Percentiles rank a stretch among this genome's conserved stretches.
These are phyloP conservation scores for Pleurotus platypus DNA, from an alignment of 768 basidiomycete genomes.

Conservation along the genomic window DNA sequence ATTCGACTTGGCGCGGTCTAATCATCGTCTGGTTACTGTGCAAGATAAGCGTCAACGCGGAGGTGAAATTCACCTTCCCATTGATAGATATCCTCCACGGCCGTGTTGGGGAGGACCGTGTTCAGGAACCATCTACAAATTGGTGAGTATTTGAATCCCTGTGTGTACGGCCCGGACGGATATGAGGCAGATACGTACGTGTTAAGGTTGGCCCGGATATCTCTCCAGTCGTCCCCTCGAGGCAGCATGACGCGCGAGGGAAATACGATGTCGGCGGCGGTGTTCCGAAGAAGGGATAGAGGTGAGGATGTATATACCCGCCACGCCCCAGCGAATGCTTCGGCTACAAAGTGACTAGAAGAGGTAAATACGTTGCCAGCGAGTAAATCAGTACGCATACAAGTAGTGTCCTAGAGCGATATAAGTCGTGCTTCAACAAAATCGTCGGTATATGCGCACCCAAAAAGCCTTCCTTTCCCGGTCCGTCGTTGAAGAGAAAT, in stretches of 20 bases:
- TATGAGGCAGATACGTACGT: not conserved
- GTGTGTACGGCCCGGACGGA: no score
- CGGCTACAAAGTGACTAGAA: conserved; percentile 6
- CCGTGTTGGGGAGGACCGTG: conserved; percentile 3
- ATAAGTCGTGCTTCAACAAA: not conserved
- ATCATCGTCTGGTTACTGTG: not conserved
- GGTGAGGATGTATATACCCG: conserved; percentile 2
- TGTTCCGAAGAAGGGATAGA: not conserved
- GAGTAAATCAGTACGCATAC: not conserved
- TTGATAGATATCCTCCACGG: conserved; percentile 2
- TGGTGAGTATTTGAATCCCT: not conserved
- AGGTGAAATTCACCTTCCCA: conserved; percentile 2
- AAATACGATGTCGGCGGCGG: not conserved
- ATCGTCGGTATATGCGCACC: not conserved
- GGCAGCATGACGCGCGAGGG: not conserved
- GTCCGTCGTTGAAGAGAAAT: conserved; percentile 7
- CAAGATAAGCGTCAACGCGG: not conserved
- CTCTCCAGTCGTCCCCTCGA: conserved; percentile 5
- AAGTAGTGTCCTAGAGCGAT: not conserved
- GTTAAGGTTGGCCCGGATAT: not conserved
- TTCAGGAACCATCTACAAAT: conserved; percentile 5
- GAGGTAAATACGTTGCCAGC: not conserved
- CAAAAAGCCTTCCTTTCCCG: not conserved
- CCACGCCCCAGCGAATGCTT: conserved; percentile 5
- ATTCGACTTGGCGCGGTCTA: conserved; percentile 5